Conservation (phyloP, 257 asterid species). For the Plantago elongata region DNA sequence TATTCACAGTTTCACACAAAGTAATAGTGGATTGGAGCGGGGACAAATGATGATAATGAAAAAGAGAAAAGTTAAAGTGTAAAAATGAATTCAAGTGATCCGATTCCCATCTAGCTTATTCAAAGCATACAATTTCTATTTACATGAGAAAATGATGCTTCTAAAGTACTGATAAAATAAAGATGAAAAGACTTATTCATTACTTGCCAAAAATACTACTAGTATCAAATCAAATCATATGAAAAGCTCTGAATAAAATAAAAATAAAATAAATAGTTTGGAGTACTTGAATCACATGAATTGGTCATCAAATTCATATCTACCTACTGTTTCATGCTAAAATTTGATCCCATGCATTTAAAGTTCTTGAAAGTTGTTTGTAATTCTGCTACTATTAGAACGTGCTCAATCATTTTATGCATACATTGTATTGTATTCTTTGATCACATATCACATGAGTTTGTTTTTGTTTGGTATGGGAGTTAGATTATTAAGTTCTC, state of each 20-base stretch:
- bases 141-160: slow-evolving; percentile 6
- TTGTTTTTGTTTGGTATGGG: no score
- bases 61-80: slow-evolving; percentile 14
- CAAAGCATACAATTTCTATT: neutral
- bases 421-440: no score
- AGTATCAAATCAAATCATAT: neutral
- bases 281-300: slow-evolving; percentile 23
- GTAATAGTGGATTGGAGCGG: neutral
- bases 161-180: neutral
- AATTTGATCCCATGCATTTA: neutral
- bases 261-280: no score
- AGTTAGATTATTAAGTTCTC: no score
- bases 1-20: neutral
- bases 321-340: neutral
- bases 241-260: no score
- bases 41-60: slow-evolving; percentile 8
- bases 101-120: slow-evolving; percentile 1
- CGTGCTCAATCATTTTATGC: no score
- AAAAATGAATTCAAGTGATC: neutral
- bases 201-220: neutral
- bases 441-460: no score
- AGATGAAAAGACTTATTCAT: neutral
- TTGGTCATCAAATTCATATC: neutral
- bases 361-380: neutral
- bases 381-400: neutral